phyloP scores from a whole-genome alignment of 768 basidiomycete species.

The Gautieria morchelliformis region DNA sequence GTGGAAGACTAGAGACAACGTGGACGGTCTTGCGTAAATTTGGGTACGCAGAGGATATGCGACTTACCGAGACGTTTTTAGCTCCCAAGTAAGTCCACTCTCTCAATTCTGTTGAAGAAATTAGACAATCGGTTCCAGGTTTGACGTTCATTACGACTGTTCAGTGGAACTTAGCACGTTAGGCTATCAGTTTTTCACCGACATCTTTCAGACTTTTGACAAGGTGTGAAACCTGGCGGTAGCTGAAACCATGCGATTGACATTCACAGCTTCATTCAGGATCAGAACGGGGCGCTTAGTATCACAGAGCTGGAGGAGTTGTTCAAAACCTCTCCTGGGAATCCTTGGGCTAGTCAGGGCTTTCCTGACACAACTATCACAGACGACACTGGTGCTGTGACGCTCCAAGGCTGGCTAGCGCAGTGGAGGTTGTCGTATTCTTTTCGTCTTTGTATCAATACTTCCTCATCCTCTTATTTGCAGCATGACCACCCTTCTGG shows the following conservation, averaged over 20 bases:
- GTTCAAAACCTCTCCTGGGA: slow-evolving; percentile 91
- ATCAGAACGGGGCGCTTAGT: slow-evolving; percentile 91
- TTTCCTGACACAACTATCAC: slow-evolving; percentile 87
- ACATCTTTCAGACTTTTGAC: slow-evolving; percentile 92
- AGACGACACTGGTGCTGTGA: slow-evolving; percentile 81
- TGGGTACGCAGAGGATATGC: slow-evolving; percentile 92
- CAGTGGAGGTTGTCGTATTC: slow-evolving; percentile 81
- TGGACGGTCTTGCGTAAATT: slow-evolving; percentile 95
- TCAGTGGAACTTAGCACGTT: slow-evolving; percentile 91
- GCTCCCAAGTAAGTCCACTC: slow-evolving; percentile 63
- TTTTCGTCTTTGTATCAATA: neutral
- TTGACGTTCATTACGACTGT: slow-evolving; percentile 89
- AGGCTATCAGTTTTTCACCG: slow-evolving; percentile 95
- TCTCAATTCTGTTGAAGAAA: neutral
- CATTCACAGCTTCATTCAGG: slow-evolving; percentile 33
- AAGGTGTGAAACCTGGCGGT: slow-evolving; percentile 40
- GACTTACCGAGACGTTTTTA: slow-evolving; percentile 80
- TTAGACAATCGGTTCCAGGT: slow-evolving; percentile 21
- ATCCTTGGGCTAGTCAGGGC: slow-evolving; percentile 89
- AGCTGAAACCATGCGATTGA: neutral
- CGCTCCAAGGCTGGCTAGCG: slow-evolving; percentile 95
- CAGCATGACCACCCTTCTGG: slow-evolving; percentile 96
- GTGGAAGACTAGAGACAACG: slow-evolving; percentile 90
- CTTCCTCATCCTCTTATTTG: neutral
- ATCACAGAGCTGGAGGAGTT: slow-evolving; percentile 73